phyloP scores from a whole-genome alignment of 257 asterid species.

The Anisodus acutangulus region DNA sequence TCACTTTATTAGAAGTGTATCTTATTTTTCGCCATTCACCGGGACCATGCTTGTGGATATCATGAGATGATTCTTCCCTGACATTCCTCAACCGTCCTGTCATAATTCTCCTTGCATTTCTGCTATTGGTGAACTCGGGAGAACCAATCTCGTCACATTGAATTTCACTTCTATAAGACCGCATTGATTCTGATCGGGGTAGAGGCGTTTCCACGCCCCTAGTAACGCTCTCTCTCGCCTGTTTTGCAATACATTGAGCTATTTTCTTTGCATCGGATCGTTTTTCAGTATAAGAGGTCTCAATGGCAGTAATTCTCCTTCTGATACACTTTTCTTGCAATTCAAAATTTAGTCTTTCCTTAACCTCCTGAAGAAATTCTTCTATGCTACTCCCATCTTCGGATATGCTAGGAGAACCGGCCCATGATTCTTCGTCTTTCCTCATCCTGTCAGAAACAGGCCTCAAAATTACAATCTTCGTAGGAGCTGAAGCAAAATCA shows the following conservation, averaged over 20 bases:
- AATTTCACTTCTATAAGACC: slow-evolving; percentile 70
- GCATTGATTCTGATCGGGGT: slow-evolving; percentile 83
- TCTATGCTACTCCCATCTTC: slow-evolving; percentile 70
- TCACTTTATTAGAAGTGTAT: not conserved
- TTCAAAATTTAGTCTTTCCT: slow-evolving; percentile 80
- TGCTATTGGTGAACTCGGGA: slow-evolving; percentile 64
- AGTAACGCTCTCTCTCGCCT: slow-evolving; percentile 74
- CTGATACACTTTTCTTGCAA: slow-evolving; percentile 63
- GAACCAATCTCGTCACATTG: slow-evolving; percentile 55
- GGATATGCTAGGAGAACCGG: slow-evolving; percentile 70
- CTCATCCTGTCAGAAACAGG: slow-evolving; percentile 69
- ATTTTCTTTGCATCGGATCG: slow-evolving; percentile 77
- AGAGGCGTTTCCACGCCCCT: slow-evolving; percentile 63
- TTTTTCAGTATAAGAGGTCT: slow-evolving; percentile 75
- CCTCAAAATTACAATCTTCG: slow-evolving; percentile 86
- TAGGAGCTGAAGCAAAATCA: slow-evolving; percentile 52
- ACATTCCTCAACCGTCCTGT: slow-evolving; percentile 76
- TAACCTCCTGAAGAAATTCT: slow-evolving; percentile 89
- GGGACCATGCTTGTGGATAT: slow-evolving; percentile 44
- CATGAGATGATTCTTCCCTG: slow-evolving; percentile 57
- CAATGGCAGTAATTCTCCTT: slow-evolving; percentile 56
- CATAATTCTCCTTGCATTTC: slow-evolving; percentile 66
- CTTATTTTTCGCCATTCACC: slow-evolving; percentile 21
- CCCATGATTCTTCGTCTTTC: slow-evolving; percentile 61
- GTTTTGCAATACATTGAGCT: slow-evolving; percentile 74